Evolutionary conservation across 495 filamentous ascomycete species (phyloP), one percentile per base, ranked within the genome.

Genomic region (Hypomontagnella submonticulosa): DNA sequence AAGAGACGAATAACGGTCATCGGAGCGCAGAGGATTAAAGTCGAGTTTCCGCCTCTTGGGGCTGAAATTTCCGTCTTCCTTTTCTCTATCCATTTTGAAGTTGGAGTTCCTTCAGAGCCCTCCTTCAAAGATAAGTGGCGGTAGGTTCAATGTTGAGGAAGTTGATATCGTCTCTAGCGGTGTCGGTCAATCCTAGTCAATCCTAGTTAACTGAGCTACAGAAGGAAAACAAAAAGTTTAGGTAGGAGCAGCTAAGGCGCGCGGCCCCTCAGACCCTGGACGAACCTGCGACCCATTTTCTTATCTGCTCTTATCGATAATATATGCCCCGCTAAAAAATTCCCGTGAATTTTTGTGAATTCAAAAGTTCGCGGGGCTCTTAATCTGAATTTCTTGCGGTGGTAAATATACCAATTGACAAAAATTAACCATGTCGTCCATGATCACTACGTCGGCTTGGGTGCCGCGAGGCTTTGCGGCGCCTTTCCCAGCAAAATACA

Each of bases 391-490:
- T 50, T 40, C 33, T 54, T 40, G 43, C 46, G 19, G 36, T 43
- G 11, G 47, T 11, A 13, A 12, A 27, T 23, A 15, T 53, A 27
- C 9, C 15, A 41, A 34, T 66, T 23, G 44, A 43, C 32, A 44
- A 13, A 7, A 59, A 20, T n/a, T 20, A 32, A 23, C 48, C 40
- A 66, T 70, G 67, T 56, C 61, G 32, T 84, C 82, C 32, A 98
- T 97, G 94, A 96, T 99, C 57, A 98, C 96, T 16, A 90, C 92
- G 34, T 91, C 93, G 0, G 76, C 89, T 4, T 99, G 95, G 95
- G 94, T 98, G 69, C 92, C 92, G 59, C 90, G 93, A 13, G 96
- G 96, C 41, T 92, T 93, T 77, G 92, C 96, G 32, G 93, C 95
- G 48, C 89, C 90, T 60, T 96, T 97, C 69, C 95, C 95, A 1